Evolutionary conservation across 306 rosid species (phyloP).

Genomic region (Sophora flavescens): DNA sequence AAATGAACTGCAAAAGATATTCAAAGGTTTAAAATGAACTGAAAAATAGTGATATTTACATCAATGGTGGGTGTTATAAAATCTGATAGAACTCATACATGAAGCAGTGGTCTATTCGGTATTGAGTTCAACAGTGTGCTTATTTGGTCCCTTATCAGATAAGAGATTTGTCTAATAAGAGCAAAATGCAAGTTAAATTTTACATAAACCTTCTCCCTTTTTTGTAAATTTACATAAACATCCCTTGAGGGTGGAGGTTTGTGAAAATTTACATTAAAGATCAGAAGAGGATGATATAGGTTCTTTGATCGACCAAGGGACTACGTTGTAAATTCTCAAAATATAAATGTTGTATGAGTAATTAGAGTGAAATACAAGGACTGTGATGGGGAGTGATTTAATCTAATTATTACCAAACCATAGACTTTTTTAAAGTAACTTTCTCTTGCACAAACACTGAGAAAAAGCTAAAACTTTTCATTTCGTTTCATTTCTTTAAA

Average conservation of each 20-base stretch:
- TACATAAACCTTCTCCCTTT: neutral
- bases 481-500: neutral
- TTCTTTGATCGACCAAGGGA: neutral
- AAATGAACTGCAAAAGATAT: too few relatives aligned
- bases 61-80: too few relatives aligned
- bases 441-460: neutral
- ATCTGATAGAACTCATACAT: neutral
- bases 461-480: neutral
- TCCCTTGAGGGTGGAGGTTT: neutral
- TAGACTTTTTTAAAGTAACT: neutral
- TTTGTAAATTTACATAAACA: neutral
- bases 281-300: conserved; percentile 14
- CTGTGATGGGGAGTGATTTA: neutral
- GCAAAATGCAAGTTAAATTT: neutral
- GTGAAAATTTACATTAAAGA: neutral
- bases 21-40: too few relatives aligned
- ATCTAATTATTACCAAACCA: neutral
- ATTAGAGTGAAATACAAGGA: neutral
- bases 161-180: conserved; percentile 1
- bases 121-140: neutral
- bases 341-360: neutral
- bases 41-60: too few relatives aligned
- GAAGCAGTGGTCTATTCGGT: conserved; percentile 1
- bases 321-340: neutral
- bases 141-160: neutral